Base-by-base conservation (phyloP, 176 grass and related monocot genomes). In the Dactylis glomerata region DNA sequence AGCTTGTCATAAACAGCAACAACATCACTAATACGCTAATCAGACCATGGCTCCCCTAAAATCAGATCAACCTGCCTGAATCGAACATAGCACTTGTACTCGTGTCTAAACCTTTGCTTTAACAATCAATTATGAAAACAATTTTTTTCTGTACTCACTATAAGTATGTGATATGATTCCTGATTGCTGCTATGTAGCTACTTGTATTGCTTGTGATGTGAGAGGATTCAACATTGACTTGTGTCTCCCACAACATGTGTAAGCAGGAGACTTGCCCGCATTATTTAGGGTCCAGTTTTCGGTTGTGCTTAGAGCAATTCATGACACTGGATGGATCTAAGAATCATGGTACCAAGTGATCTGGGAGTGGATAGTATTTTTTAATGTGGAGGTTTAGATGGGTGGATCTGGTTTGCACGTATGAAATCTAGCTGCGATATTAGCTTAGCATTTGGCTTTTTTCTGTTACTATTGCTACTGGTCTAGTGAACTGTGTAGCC, bases 1-100 rank as follows among this genome's bases (percentile, higher is more conserved):
- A 94, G 82, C 44, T 86, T 80, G 78, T 97, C 95, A 73, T 94
- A 94, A 83, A 94, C 86, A 32, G 84, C 84, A 49, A 94, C 84
- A 86, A 84, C 90, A 86, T 97, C 92, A 70, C 90, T 89, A 24
- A 89, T 71, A 87, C 83, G 3, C 34, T 5, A 36, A 36, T 36
- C 34, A 36, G 34, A 5, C 34, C 5, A 36, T 2, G 34, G n/a
- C n/a, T n/a, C 94, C 63, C 90, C 90, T 84, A 94, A 72, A 82
- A 98, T 89, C 82, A 95, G 86, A 80, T 95, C 91, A 51, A 98
- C 91, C 92, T 95, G 70, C 40, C 32, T 82, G 46, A 23, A 83
- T 87, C 37, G 38, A 79, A 76, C 22, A 8, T 85, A 38, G 26
- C 11, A 61, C 20, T 49, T 74, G 59, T 14, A 63, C 12, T 61